Conservation (phyloP, 352 stramenopile genomes). For the Globisporangium spiculum region DNA sequence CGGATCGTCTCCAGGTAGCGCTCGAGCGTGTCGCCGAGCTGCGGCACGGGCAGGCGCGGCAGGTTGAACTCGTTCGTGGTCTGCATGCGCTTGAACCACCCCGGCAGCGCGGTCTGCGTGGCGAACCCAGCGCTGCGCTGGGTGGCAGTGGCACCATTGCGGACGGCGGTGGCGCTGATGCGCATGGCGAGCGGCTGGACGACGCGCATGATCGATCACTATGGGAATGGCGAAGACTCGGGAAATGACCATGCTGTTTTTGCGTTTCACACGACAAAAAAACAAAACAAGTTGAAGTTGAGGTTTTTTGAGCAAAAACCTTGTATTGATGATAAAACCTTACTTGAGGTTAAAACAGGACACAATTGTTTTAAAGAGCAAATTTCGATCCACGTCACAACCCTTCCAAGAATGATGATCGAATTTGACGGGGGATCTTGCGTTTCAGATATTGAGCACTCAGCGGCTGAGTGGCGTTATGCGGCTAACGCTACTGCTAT, state of each 20-base stretch:
- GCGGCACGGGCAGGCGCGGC: slow-evolving; percentile 83
- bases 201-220: slow-evolving; percentile 10
- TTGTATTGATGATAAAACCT: no score
- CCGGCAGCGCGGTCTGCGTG: slow-evolving; percentile 30
- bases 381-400: no score
- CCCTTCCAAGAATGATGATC: slow-evolving; percentile 2
- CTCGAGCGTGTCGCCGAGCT: slow-evolving; percentile 85
- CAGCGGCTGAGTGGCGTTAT: neutral
- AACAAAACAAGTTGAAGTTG: no score
- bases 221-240: neutral
- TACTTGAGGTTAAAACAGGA: no score
- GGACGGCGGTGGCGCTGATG: neutral
- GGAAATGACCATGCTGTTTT: slow-evolving; percentile 3
- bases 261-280: no score
- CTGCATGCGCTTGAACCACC: slow-evolving; percentile 76
- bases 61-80: slow-evolving; percentile 77
- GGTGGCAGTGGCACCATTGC: neutral
- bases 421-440: slow-evolving; percentile 7
- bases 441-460: slow-evolving; percentile 9
- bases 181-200: slow-evolving; percentile 11
- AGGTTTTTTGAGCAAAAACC: no score
- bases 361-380: no score
- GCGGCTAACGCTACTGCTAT: slow-evolving; percentile 3
- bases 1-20: slow-evolving; percentile 82
- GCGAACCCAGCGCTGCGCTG: slow-evolving; percentile 13